These are phyloP conservation scores for Mycena rosella DNA, from an alignment of 768 basidiomycete genomes.

Conservation along the genomic window DNA sequence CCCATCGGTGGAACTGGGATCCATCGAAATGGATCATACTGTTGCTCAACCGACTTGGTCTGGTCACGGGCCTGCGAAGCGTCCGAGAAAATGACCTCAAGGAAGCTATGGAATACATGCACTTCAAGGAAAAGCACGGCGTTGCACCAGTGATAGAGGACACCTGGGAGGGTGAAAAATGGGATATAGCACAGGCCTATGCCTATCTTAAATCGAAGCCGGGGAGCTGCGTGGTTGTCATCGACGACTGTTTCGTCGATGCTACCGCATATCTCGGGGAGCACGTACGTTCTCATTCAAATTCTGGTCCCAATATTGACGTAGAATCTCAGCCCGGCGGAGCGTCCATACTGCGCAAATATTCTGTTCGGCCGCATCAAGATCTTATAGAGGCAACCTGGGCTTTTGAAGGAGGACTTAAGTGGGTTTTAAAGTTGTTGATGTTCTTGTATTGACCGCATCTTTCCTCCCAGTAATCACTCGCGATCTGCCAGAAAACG, in stretches of 20 bases:
- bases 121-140: constrained; percentile 49
- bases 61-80: constrained; percentile 62
- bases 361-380: constrained; percentile 50
- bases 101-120: constrained; percentile 64
- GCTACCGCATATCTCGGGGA: constrained; percentile 71
- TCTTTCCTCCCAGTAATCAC: constrained; percentile 57
- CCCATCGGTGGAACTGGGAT: constrained; percentile 76
- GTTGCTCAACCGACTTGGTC: constrained; percentile 60
- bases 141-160: constrained; percentile 32
- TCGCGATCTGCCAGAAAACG: constrained; percentile 66
- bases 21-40: constrained; percentile 86
- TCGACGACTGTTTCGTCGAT: constrained; percentile 74
- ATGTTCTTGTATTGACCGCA: background rate
- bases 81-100: constrained; percentile 63
- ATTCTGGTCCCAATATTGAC: constrained; percentile 4
- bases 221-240: constrained; percentile 62
- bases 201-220: constrained; percentile 48
- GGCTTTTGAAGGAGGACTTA: constrained; percentile 81
- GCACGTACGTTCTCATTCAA: constrained; percentile 65
- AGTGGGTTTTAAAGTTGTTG: constrained; percentile 40
- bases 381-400: constrained; percentile 63
- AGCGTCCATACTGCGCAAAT: constrained; percentile 62
- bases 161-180: constrained; percentile 54
- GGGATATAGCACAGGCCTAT: constrained; percentile 54
- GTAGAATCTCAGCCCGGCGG: constrained; percentile 74